Percentiles rank a stretch among this genome's conserved stretches.
phyloP scores from a whole-genome alignment of 2,329 filamentous ascomycete species.

The Colletotrichum horii region DNA sequence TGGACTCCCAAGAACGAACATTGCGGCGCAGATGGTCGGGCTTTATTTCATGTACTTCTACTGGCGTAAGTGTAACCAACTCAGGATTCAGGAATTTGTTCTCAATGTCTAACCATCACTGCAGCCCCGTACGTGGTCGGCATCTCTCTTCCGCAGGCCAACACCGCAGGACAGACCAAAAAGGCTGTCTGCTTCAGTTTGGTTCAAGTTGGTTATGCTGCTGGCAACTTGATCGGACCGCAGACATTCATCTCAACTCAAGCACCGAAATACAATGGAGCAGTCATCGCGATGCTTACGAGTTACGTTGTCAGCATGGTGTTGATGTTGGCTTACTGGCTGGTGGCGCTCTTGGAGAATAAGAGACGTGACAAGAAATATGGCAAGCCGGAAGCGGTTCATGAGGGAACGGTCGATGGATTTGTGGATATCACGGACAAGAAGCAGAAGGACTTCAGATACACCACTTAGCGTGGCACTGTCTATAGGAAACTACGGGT shows the following conservation, averaged over 20 bases:
- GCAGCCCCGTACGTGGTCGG: background rate
- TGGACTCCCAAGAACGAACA: background rate
- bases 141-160: constrained; percentile 20
- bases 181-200: constrained; percentile 49
- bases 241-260: constrained; percentile 42
- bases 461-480: background rate
- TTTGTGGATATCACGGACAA: background rate
- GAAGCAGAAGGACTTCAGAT: background rate
- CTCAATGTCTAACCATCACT: constrained; percentile 23
- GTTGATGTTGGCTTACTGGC: background rate
- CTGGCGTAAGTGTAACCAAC: background rate
- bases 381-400: background rate
- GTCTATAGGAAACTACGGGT: background rate
- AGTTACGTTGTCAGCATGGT: background rate
- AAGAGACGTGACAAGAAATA: background rate
- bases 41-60: background rate
- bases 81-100: fast-evolving
- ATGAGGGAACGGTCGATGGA: background rate
- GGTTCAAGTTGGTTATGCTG: constrained; percentile 48
- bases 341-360: background rate
- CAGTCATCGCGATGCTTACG: constrained; percentile 28
- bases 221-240: constrained; percentile 44
- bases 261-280: constrained; percentile 37
- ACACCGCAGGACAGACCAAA: constrained; percentile 42
- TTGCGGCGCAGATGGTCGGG: background rate